Evolutionary conservation across 208 protist genomes (phyloP), one percentile per base, ranked within the genome.

Genomic region (Paratrypanosoma confusum): DNA sequence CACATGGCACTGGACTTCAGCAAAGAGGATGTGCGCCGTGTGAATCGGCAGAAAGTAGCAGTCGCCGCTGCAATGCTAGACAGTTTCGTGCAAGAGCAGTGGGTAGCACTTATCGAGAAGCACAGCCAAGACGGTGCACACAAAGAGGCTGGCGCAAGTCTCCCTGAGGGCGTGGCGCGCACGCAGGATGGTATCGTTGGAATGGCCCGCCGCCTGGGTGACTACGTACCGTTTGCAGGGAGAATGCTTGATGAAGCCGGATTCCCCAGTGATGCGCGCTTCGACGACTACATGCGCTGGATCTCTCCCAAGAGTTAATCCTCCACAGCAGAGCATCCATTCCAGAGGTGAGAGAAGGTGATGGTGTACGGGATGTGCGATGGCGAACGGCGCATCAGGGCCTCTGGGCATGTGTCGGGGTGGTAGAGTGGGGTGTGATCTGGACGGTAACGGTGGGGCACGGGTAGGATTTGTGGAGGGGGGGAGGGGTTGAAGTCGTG

Each of bases 271-370:
- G 75, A 83, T 21, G 82, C 78, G 6, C 71, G 78, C 10, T 46
- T 71, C 3, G 82, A 88, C 16, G 82, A 91, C 59, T 91, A 88
- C 42, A 38, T 51, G 26, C 67, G 82, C 1, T 91, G 78, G 82
- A 91, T 86, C n/a, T n/a, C n/a, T n/a, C n/a, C n/a, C n/a, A n/a
- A n/a, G n/a, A n/a, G n/a, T n/a, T n/a, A n/a, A n/a, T n/a, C n/a
- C n/a, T n/a, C n/a, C n/a, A n/a, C n/a, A n/a, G n/a, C n/a, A n/a
- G n/a, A n/a, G n/a, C n/a, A n/a, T n/a, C n/a, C n/a, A n/a, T n/a
- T n/a, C n/a, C n/a, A n/a, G n/a, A n/a, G n/a, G n/a, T n/a, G n/a
- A n/a, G n/a, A n/a, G n/a, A n/a, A n/a, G n/a, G n/a, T n/a, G n/a
- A n/a, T n/a, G n/a, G n/a, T n/a, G n/a, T n/a, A n/a, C n/a, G n/a